Percentiles rank a stretch among this genome's conserved stretches.
These are phyloP conservation scores for Mycena amicta DNA, from an alignment of 768 basidiomycete species.

Conservation along the genomic window DNA sequence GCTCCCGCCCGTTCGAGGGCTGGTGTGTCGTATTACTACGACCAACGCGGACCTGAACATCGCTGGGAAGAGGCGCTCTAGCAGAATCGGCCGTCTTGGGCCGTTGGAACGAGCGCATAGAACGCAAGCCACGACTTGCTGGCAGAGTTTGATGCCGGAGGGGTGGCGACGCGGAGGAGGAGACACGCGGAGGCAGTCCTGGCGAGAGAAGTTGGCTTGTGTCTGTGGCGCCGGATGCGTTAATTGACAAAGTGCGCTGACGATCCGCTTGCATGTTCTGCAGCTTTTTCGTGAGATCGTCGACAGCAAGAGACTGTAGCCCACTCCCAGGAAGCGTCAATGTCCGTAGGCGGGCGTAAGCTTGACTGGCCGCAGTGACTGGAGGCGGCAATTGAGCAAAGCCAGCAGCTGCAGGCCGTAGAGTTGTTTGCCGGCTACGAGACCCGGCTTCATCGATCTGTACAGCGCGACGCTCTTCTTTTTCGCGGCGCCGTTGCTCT, in stretches of 20 bases:
- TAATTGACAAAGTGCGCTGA: too few species aligned
- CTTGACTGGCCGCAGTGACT: slow-evolving; percentile 4
- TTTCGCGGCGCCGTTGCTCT: slow-evolving; percentile 55
- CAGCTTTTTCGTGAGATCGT: slow-evolving; percentile 63
- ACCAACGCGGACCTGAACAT: slow-evolving; percentile 34
- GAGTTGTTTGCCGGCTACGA: slow-evolving; percentile 33
- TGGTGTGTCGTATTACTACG: slow-evolving; percentile 40
- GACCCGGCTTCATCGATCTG: slow-evolving; percentile 15
- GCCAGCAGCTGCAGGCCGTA: slow-evolving; percentile 41
- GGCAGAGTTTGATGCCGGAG: slow-evolving; percentile 24
- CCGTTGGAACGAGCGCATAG: slow-evolving; percentile 66
- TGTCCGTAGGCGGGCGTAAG: slow-evolving; percentile 41
- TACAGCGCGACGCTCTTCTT: slow-evolving; percentile 34
- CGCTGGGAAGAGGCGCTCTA: slow-evolving; percentile 39
- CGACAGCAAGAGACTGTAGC: slow-evolving; percentile 47
- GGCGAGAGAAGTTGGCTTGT: slow-evolving; percentile 7
- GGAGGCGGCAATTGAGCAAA: slow-evolving; percentile 27
- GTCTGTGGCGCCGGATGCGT: slow-evolving; percentile 38
- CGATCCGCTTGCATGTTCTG: slow-evolving; percentile 51
- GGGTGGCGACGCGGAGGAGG: slow-evolving; percentile 21
- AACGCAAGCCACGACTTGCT: slow-evolving; percentile 39
- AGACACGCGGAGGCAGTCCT: background rate
- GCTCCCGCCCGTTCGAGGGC: slow-evolving; percentile 6
- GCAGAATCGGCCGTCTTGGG: slow-evolving; percentile 34
- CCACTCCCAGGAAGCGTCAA: slow-evolving; percentile 46